A percentile compares a stretch with the other conserved stretches of the same genome.
These are phyloP conservation scores for Paecilomyces formosus DNA, from an alignment of 2,329 filamentous ascomycete genomes.

Conservation along the genomic window DNA sequence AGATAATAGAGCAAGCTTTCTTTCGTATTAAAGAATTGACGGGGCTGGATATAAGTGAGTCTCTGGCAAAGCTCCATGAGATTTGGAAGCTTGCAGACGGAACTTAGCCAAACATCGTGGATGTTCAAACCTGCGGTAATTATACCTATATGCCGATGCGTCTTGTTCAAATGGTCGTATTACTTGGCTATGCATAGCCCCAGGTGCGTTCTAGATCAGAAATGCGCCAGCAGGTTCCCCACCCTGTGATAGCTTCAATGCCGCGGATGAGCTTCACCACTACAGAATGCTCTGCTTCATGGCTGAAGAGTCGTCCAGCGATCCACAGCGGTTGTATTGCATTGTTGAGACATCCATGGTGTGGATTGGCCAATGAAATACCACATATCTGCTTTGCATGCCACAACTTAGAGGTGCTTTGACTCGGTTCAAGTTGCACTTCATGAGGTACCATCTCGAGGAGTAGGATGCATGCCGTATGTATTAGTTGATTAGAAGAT, in stretches of 20 bases:
- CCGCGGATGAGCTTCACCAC: constrained; percentile 35
- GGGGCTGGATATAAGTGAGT: constrained; percentile 30
- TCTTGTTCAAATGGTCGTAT: background rate
- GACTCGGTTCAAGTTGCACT: constrained; percentile 11
- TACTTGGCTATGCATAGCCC: constrained; percentile 13
- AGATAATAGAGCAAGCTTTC: constrained; percentile 34
- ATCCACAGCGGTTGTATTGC: constrained; percentile 53
- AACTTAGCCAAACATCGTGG: constrained; percentile 10
- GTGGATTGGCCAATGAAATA: constrained; percentile 49
- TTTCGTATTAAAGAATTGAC: constrained; percentile 33
- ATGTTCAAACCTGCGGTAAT: background rate
- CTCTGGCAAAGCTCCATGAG: constrained; percentile 9
- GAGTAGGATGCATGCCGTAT: constrained; percentile 49
- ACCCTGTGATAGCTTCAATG: constrained; percentile 48
- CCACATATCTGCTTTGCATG: constrained; percentile 50
- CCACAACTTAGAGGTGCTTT: constrained; percentile 41
- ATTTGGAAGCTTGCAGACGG: background rate
- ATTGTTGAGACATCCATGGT: constrained; percentile 51
- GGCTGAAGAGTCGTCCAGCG: constrained; percentile 48
- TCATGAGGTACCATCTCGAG: constrained; percentile 38
- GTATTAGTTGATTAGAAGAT: constrained; percentile 51
- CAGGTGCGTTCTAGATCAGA: constrained; percentile 40
- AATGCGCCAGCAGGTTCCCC: constrained; percentile 49
- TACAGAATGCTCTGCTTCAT: constrained; percentile 35
- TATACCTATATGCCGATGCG: background rate